Evolutionary conservation across 371 early-diverging fungal species (phyloP).

Genomic region (Capillidium rhysosporum): DNA sequence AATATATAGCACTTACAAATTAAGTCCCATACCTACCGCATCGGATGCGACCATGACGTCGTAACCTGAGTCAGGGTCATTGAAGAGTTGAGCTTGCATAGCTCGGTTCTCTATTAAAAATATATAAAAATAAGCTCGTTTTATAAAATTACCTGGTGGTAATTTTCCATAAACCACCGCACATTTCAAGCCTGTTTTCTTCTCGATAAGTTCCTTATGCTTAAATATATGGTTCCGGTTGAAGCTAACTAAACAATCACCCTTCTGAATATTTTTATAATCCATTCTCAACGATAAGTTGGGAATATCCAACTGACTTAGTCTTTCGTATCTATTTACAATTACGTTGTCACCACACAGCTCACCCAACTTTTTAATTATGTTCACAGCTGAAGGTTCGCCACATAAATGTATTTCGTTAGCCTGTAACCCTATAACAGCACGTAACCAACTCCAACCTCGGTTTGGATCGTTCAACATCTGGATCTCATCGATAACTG

Average conservation of each 20-base stretch:
- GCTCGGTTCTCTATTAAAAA: slow-evolving; percentile 48
- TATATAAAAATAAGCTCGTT: neutral
- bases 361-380: slow-evolving; percentile 29
- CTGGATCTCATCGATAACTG: slow-evolving; percentile 93
- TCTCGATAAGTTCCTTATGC: slow-evolving; percentile 53
- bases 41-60: slow-evolving; percentile 86
- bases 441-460: slow-evolving; percentile 94
- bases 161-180: slow-evolving; percentile 87
- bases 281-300: slow-evolving; percentile 26
- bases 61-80: slow-evolving; percentile 54
- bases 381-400: slow-evolving; percentile 64
- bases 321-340: slow-evolving; percentile 56
- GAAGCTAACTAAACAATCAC: slow-evolving; percentile 84
- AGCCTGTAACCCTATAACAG: slow-evolving; percentile 57
- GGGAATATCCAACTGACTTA: slow-evolving; percentile 42
- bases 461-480: slow-evolving; percentile 71
- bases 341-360: slow-evolving; percentile 64
- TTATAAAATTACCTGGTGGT: slow-evolving; percentile 44
- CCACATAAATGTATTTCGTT: slow-evolving; percentile 85
- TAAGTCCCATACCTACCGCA: slow-evolving; percentile 94
- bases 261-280: slow-evolving; percentile 34
- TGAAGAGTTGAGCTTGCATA: slow-evolving; percentile 75
- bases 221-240: slow-evolving; percentile 58
- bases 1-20: slow-evolving; percentile 34
- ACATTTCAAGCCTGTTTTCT: slow-evolving; percentile 43